Conservation (phyloP, 176 grass and related monocot genomes). For the Dendrocalamus sinicus region DNA sequence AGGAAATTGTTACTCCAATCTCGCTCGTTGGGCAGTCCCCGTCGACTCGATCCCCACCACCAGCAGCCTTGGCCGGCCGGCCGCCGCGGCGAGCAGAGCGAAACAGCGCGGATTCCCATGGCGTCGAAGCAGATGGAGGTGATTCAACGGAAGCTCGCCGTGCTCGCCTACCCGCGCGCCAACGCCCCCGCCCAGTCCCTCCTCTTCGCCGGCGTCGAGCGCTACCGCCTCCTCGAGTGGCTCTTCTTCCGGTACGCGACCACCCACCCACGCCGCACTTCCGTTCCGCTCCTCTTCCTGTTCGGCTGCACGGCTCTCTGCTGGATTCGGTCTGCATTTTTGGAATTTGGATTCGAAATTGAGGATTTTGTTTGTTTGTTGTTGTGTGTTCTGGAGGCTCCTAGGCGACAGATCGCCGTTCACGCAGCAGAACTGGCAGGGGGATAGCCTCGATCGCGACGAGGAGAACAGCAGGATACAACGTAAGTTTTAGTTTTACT, state of each 20-base stretch:
- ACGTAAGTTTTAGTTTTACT: slow-evolving; percentile 42
- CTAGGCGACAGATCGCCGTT: slow-evolving; percentile 96
- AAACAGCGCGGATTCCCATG: slow-evolving; percentile 44
- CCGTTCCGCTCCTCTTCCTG: neutral
- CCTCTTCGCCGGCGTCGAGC: slow-evolving; percentile 93
- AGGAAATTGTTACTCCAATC: neutral
- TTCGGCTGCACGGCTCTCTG: neutral
- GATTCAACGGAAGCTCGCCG: slow-evolving; percentile 87
- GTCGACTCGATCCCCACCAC: slow-evolving; percentile 32
- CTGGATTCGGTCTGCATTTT: slow-evolving; percentile 19
- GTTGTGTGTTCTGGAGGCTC: slow-evolving; percentile 58
- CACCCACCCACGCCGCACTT: slow-evolving; percentile 15
- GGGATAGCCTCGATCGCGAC: slow-evolving; percentile 89
- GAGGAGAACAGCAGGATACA: slow-evolving; percentile 99
- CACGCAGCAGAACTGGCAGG: slow-evolving; percentile 96
- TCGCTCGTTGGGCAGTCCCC: slow-evolving; percentile 23
- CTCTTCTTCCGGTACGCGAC: slow-evolving; percentile 85
- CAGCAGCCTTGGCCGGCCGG: slow-evolving; percentile 18
- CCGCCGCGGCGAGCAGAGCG: slow-evolving; percentile 24
- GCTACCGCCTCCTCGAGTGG: slow-evolving; percentile 97
- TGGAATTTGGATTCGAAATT: slow-evolving; percentile 11
- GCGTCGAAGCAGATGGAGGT: slow-evolving; percentile 99
- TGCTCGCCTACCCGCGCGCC: slow-evolving; percentile 79
- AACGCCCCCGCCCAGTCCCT: slow-evolving; percentile 89
- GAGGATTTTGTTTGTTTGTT: slow-evolving; percentile 27